A percentile compares a stretch with the other conserved stretches of the same genome.
Conservation (phyloP, 495 filamentous ascomycete genomes). For the Rostrohypoxylon terebratum region DNA sequence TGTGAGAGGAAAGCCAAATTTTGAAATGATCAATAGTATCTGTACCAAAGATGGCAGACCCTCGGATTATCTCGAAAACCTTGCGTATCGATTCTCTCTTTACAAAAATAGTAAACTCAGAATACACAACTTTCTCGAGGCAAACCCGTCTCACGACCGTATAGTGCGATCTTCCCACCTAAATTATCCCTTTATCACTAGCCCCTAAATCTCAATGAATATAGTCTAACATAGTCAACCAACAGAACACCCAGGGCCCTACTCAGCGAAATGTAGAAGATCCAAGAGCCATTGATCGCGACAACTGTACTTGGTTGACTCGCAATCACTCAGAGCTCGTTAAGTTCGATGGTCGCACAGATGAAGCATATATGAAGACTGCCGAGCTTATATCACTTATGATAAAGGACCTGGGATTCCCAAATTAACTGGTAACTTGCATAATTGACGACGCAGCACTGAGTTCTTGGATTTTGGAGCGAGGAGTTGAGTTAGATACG, state of each 20-base stretch:
- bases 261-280: background rate
- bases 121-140: conserved; percentile 7
- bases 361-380: background rate
- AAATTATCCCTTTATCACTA: background rate
- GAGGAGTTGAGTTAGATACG: background rate
- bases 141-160: background rate
- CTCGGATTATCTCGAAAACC: background rate
- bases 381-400: background rate
- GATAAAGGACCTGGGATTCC: background rate
- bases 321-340: conserved; percentile 13
- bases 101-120: background rate
- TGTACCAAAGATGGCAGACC: background rate
- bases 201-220: background rate
- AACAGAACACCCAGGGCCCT: background rate
- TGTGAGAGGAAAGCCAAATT: conserved; percentile 2
- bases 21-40: conserved; percentile 9
- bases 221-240: background rate
- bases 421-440: background rate
- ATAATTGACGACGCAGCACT: background rate
- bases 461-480: background rate
- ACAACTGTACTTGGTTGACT: background rate
- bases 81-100: background rate
- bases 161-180: background rate
- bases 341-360: background rate
- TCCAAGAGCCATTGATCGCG: background rate